Percentiles rank a stretch among this genome's conserved stretches.
Evolutionary conservation across 306 rosid genomes (phyloP).

Genomic region (Astragalus glycyphyllos): DNA sequence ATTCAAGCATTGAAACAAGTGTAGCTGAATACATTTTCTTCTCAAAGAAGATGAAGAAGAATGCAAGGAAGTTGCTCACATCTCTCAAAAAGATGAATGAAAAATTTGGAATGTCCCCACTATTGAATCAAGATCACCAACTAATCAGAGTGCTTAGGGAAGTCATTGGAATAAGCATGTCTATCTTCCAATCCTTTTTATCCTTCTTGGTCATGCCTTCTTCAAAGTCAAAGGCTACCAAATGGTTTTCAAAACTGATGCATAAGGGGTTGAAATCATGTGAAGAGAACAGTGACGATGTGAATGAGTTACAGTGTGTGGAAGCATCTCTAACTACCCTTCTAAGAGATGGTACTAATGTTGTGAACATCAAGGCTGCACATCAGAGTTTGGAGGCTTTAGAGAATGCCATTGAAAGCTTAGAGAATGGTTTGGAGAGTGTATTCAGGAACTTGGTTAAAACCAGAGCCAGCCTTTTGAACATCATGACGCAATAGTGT

Average conservation of each 20-base stretch:
- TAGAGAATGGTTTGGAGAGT: slow-evolving; percentile 60
- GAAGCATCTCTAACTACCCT: slow-evolving; percentile 13
- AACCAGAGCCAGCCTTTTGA: slow-evolving; percentile 63
- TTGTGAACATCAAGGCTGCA: slow-evolving; percentile 44
- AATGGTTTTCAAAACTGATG: slow-evolving; percentile 18
- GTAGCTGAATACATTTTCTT: slow-evolving; percentile 50
- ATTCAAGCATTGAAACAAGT: slow-evolving; percentile 49
- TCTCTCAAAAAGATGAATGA: slow-evolving; percentile 48
- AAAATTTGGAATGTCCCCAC: slow-evolving; percentile 43
- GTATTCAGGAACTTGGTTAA: slow-evolving; percentile 64
- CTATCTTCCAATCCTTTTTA: slow-evolving; percentile 50
- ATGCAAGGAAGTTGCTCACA: slow-evolving; percentile 50
- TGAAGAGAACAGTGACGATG: slow-evolving; percentile 1
- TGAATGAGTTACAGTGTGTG: slow-evolving; percentile 26
- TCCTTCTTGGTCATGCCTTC: slow-evolving; percentile 12
- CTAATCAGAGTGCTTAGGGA: slow-evolving; percentile 47
- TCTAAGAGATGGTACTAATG: slow-evolving; percentile 22
- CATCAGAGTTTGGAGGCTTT: slow-evolving; percentile 51
- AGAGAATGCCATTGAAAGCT: slow-evolving; percentile 57
- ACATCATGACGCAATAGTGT: slow-evolving; percentile 59
- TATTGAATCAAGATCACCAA: slow-evolving; percentile 37
- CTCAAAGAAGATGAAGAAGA: slow-evolving; percentile 60
- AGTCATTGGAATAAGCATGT: slow-evolving; percentile 43
- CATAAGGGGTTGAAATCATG: slow-evolving; percentile 4
- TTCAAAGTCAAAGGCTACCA: slow-evolving; percentile 28